Percentiles rank a stretch among this genome's conserved stretches.
Conservation (phyloP, 1,284 basidiomycete genomes). For the Exobasidium rhododendri region DNA sequence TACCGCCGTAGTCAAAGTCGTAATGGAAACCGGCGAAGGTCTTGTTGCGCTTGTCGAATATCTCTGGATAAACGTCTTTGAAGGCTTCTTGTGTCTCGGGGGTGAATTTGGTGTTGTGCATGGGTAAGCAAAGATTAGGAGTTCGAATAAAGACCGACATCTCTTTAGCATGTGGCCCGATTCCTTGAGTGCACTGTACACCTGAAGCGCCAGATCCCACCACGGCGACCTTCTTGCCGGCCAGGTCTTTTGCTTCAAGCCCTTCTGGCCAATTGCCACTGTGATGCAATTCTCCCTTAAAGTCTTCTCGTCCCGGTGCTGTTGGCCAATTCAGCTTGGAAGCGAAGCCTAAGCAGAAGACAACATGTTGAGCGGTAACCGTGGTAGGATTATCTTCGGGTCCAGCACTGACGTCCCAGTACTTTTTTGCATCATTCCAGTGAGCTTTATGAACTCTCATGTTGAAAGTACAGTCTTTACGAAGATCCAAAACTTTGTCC, state of each 20-base stretch:
- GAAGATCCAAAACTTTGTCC: conserved; percentile 31
- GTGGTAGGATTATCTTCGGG: conserved; percentile 21
- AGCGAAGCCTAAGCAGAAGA: conserved; percentile 38
- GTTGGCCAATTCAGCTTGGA: conserved; percentile 56
- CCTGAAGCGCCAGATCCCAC: conserved; percentile 64
- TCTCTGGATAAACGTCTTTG: conserved; percentile 34
- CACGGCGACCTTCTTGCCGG: conserved; percentile 63
- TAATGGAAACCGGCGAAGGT: conserved; percentile 39
- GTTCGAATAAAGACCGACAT: conserved; percentile 39
- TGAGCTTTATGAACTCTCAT: conserved; percentile 26
- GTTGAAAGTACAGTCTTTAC: conserved; percentile 37
- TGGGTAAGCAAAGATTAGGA: conserved; percentile 37
- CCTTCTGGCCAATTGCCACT: conserved; percentile 64
- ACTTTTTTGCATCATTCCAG: conserved; percentile 25
- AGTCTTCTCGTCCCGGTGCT: conserved; percentile 59
- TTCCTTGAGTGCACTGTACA: conserved; percentile 59
- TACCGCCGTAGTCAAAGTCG: conserved; percentile 28
- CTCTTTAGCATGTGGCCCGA: conserved; percentile 29
- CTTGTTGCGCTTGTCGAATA: conserved; percentile 35
- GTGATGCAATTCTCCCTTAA: conserved; percentile 62
- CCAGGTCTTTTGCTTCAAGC: conserved; percentile 56
- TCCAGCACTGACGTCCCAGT: conserved; percentile 30
- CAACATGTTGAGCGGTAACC: conserved; percentile 29
- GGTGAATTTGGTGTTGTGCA: conserved; percentile 30
- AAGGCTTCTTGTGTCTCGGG: conserved; percentile 31